Evolutionary conservation across 2,329 filamentous ascomycete species (phyloP).

Genomic region (Nectriaceae sp.): DNA sequence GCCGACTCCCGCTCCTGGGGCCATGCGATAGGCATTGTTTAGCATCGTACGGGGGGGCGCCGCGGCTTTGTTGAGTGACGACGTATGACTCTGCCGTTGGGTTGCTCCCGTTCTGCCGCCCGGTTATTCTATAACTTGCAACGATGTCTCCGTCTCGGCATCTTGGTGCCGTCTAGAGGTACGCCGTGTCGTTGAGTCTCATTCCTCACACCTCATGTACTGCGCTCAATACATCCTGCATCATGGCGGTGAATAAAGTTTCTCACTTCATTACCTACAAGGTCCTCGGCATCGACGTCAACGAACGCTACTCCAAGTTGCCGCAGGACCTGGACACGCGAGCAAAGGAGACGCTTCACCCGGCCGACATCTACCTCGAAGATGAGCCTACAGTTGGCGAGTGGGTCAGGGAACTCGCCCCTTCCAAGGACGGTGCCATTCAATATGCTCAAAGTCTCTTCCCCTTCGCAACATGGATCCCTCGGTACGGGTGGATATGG

Average conservation of each 20-base stretch:
- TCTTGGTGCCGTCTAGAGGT: neutral
- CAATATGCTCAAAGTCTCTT: constrained; percentile 58
- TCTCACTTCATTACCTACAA: constrained; percentile 26
- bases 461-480: constrained; percentile 70
- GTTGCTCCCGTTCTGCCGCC: neutral
- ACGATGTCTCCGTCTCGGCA: neutral
- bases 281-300: constrained; percentile 34
- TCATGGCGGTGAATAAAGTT: neutral
- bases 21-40: neutral
- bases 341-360: constrained; percentile 25
- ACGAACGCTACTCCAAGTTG: constrained; percentile 28
- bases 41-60: too few species aligned
- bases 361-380: constrained; percentile 52
- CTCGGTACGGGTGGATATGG: constrained; percentile 73
- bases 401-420: constrained; percentile 59
- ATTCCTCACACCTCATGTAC: too few species aligned
- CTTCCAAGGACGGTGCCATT: constrained; percentile 45
- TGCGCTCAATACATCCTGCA: too few species aligned
- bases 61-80: neutral
- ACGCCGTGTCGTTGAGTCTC: neutral
- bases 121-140: neutral
- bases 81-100: neutral
- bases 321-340: constrained; percentile 28
- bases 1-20: neutral
- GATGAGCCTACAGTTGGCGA: constrained; percentile 66